These are phyloP conservation scores for Tylopilus subfusipes DNA, from an alignment of 768 basidiomycete genomes.

Conservation along the genomic window DNA sequence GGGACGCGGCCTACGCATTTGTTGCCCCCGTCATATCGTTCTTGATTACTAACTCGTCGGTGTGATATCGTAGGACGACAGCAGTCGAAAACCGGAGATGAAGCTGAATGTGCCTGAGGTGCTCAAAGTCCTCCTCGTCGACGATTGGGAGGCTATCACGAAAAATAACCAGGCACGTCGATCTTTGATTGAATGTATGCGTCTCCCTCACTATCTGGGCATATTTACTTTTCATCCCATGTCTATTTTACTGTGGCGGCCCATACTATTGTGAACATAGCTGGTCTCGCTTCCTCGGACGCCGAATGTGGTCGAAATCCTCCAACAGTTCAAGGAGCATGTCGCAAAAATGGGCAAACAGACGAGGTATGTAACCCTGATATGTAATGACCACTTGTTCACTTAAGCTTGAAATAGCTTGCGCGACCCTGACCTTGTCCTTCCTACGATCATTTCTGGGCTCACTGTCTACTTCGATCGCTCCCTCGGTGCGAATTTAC, in stretches of 20 bases:
- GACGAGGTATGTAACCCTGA: conserved; percentile 37
- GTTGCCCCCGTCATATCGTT: not conserved
- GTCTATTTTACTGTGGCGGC: not conserved
- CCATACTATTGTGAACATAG: conserved; percentile 38
- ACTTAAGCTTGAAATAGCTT: conserved; percentile 38
- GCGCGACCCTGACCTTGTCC: conserved; percentile 64
- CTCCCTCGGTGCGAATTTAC: conserved; percentile 80
- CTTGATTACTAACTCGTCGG: not conserved
- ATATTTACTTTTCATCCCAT: not conserved
- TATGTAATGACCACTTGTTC: not conserved
- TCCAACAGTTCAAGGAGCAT: conserved; percentile 74
- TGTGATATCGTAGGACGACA: conserved; percentile 57
- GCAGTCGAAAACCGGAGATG: conserved; percentile 78
- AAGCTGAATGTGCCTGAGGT: conserved; percentile 85
- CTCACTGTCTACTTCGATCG: conserved; percentile 92
- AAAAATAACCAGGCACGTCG: conserved; percentile 80
- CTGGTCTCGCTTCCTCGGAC: conserved; percentile 78
- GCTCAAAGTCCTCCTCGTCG: conserved; percentile 86
- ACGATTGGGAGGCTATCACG: conserved; percentile 97
- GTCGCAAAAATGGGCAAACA: conserved; percentile 47
- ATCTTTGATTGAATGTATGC: not conserved
- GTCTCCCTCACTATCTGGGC: not conserved
- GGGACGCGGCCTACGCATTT: not conserved
- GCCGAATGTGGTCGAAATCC: conserved; percentile 73
- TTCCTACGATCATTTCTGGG: conserved; percentile 81